Conservation (phyloP, 2,329 filamentous ascomycete species). For the Aspergillus persii region DNA sequence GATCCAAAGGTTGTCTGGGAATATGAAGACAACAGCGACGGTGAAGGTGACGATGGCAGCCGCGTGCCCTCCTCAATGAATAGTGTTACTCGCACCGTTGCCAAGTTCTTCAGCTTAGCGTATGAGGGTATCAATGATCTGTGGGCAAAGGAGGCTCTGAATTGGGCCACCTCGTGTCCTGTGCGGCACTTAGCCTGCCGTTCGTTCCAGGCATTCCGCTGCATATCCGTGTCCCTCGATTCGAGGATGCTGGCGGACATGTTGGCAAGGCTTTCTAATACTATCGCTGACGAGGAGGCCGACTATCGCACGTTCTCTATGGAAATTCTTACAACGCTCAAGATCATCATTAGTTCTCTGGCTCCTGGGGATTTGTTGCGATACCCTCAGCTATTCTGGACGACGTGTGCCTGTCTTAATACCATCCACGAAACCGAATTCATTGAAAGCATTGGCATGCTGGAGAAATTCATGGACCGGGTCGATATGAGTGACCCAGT, state of each 20-base stretch:
- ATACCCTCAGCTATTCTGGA: conserved; percentile 98
- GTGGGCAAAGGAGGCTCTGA: conserved; percentile 85
- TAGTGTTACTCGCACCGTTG: conserved; percentile 74
- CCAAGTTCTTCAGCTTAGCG: conserved; percentile 78
- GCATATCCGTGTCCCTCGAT: conserved; percentile 85
- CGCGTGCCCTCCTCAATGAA: conserved; percentile 88
- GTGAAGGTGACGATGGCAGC: conserved; percentile 66
- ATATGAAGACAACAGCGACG: conserved; percentile 89
- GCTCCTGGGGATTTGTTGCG: conserved; percentile 74
- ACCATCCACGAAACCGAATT: conserved; percentile 97
- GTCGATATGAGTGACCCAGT: conserved; percentile 71
- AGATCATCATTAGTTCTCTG: conserved; percentile 84
- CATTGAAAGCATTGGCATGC: conserved; percentile 84
- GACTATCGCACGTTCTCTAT: conserved; percentile 97
- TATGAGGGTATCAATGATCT: conserved; percentile 86
- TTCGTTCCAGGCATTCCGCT: conserved; percentile 96
- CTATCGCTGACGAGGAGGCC: conserved; percentile 88
- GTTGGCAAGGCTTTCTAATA: conserved; percentile 91
- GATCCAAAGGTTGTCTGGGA: conserved; percentile 85
- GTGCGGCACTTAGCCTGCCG: conserved; percentile 92
- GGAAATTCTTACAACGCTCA: conserved; percentile 93
- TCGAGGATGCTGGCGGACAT: conserved; percentile 96
- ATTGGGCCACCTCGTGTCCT: conserved; percentile 95
- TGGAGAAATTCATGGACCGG: conserved; percentile 80
- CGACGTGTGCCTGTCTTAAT: conserved; percentile 90